Evolutionary conservation across 108 stramenopile genomes (phyloP).

Genomic region (Epithemia pelagica): DNA sequence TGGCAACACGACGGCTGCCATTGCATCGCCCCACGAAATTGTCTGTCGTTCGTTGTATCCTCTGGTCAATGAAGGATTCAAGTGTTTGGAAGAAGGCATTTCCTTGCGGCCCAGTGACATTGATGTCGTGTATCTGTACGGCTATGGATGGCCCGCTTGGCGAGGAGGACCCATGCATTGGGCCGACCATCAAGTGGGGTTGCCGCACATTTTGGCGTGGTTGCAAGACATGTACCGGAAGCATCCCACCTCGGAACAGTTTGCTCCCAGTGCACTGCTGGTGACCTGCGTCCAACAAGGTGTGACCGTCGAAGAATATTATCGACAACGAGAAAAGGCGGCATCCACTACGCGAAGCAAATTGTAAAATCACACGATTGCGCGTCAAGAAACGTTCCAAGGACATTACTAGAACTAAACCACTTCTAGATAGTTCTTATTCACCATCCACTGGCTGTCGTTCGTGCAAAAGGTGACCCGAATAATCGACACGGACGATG

Average conservation of each 20-base stretch:
- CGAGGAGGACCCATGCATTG: conserved; percentile 91
- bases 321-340: neutral
- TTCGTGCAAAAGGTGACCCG: neutral
- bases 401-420: neutral
- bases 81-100: conserved; percentile 93
- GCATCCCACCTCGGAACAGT: conserved; percentile 72
- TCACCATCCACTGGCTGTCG: neutral
- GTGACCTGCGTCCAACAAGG: conserved; percentile 49
- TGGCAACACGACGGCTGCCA: conserved; percentile 25
- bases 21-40: conserved; percentile 54
- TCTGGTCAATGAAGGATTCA: conserved; percentile 96
- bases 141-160: conserved; percentile 93
- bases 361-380: too few relatives aligned
- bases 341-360: neutral
- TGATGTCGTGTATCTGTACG: conserved; percentile 92
- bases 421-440: neutral
- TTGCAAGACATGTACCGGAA: conserved; percentile 40
- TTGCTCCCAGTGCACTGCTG: conserved; percentile 60
- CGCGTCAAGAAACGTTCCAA: neutral
- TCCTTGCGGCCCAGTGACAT: conserved; percentile 86
- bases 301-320: conserved; percentile 71
- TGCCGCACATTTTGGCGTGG: conserved; percentile 38
- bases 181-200: conserved; percentile 82
- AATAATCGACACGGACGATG: neutral
- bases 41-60: conserved; percentile 72